phyloP scores from a whole-genome alignment of 1,139 yeast genomes.

The Pichia sp. region DNA sequence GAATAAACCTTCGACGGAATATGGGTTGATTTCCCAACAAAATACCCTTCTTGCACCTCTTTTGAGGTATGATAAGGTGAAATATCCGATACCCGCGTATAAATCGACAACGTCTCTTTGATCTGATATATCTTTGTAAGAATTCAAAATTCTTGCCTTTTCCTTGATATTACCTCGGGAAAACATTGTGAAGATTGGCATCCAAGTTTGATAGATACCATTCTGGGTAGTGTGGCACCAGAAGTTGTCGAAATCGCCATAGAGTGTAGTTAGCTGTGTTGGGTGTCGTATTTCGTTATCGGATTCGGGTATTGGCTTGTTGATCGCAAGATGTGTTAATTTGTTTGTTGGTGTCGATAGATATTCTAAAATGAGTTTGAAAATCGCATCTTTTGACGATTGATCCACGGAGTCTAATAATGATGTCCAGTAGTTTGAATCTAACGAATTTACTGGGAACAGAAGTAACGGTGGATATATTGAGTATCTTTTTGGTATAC shows the following conservation, averaged over 20 bases:
- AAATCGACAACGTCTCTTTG: slow-evolving; percentile 53
- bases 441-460: slow-evolving; percentile 43
- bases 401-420: slow-evolving; percentile 18
- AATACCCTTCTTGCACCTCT: slow-evolving; percentile 52
- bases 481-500: slow-evolving; percentile 54
- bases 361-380: background rate
- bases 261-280: slow-evolving; percentile 51
- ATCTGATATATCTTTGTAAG: slow-evolving; percentile 25
- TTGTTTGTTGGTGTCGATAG: slow-evolving; percentile 13
- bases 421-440: slow-evolving; percentile 36
- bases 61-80: slow-evolving; percentile 65
- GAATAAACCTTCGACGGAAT: slow-evolving; percentile 73
- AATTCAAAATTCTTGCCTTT: slow-evolving; percentile 59
- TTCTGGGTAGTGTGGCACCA: slow-evolving; percentile 78
- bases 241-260: slow-evolving; percentile 74
- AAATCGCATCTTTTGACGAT: background rate
- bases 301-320: slow-evolving; percentile 59
- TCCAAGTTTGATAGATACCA: slow-evolving; percentile 79
- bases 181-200: slow-evolving; percentile 85
- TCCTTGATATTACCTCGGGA: slow-evolving; percentile 88
- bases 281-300: slow-evolving; percentile 64
- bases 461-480: slow-evolving; percentile 69
- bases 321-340: slow-evolving; percentile 63
- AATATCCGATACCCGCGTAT: slow-evolving; percentile 87
- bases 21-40: slow-evolving; percentile 86